Conservation (phyloP, 305 asterid genomes). For the Fraxinus velutina region DNA sequence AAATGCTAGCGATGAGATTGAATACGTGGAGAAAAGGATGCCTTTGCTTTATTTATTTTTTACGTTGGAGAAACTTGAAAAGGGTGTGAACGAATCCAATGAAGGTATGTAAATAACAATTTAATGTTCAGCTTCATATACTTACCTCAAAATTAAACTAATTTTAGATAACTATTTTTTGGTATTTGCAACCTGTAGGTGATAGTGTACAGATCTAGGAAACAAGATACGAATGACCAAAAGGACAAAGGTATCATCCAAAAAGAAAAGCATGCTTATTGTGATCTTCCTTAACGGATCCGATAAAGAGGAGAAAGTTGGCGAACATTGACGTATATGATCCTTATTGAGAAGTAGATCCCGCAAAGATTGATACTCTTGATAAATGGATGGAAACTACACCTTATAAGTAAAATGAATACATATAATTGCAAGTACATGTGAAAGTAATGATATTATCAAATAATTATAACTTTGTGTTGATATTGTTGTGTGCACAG, state of each 20-base stretch:
- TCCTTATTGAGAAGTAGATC: not conserved
- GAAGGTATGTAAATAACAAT: not conserved
- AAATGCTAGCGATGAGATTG: not conserved
- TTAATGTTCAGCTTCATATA: not conserved
- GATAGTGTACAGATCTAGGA: not conserved
- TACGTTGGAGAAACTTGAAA: not conserved
- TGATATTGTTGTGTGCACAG: too few relatives aligned
- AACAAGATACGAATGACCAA: not conserved
- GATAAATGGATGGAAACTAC: not conserved
- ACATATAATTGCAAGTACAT: not conserved
- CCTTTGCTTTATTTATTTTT: too few relatives aligned
- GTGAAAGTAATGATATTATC: not conserved
- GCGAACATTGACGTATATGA: not conserved
- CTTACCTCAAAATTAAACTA: too few relatives aligned
- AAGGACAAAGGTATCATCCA: not conserved
- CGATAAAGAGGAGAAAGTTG: not conserved
- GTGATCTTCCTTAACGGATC: not conserved
- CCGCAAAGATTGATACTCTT: not conserved
- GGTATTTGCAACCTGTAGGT: too few relatives aligned
- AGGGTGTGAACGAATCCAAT: too few relatives aligned
- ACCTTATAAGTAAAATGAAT: not conserved
- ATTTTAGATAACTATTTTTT: too few relatives aligned
- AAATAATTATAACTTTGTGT: too few relatives aligned
- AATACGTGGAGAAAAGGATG: not conserved
- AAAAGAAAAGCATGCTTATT: not conserved